Percentiles rank a stretch among this genome's conserved stretches.
These are phyloP conservation scores for Pseudognaphalium luteoalbum DNA, from an alignment of 129 eudicot species.

Conservation along the genomic window DNA sequence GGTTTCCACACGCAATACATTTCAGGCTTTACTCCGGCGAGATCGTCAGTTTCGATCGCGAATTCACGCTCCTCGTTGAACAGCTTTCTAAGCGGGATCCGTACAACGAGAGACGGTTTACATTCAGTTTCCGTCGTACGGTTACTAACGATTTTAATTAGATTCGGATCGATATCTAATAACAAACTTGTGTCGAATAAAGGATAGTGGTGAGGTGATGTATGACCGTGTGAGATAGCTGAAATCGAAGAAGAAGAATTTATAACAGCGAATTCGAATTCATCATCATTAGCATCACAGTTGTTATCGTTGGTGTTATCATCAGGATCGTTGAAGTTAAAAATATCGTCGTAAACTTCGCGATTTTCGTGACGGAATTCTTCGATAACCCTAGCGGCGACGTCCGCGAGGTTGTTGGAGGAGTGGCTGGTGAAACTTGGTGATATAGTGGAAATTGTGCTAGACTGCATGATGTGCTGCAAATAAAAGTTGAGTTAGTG, in stretches of 20 bases:
- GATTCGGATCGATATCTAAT: constrained; percentile 19
- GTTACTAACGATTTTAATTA: constrained; percentile 10
- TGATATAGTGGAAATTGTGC: constrained; percentile 27
- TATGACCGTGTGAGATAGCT: constrained; percentile 24
- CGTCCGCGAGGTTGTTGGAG: constrained; percentile 39
- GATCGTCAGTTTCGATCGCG: constrained; percentile 63
- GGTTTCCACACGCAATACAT: constrained; percentile 79
- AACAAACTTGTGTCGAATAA: constrained; percentile 53
- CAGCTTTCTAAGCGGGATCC: constrained; percentile 60
- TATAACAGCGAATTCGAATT: constrained; percentile 62
- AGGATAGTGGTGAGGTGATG: constrained; percentile 55
- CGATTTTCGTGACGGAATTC: constrained; percentile 38
- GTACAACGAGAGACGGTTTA: constrained; percentile 27
- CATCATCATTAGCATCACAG: constrained; percentile 39
- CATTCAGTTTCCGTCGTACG: constrained; percentile 17
- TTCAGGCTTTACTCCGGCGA: constrained; percentile 51
- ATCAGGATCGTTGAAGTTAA: constrained; percentile 16
- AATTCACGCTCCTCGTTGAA: constrained; percentile 62
- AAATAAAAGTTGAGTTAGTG: not conserved
- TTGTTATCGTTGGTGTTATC: not conserved
- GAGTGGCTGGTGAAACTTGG: constrained; percentile 72
- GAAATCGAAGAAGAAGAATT: too few relatives aligned
- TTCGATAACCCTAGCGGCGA: constrained; percentile 66
- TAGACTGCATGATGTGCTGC: constrained; percentile 47
- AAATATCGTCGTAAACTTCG: constrained; percentile 36